Percentiles rank a stretch among this genome's conserved stretches.
Conservation (phyloP, 768 basidiomycete genomes). For the Pisolithus sp. region DNA sequence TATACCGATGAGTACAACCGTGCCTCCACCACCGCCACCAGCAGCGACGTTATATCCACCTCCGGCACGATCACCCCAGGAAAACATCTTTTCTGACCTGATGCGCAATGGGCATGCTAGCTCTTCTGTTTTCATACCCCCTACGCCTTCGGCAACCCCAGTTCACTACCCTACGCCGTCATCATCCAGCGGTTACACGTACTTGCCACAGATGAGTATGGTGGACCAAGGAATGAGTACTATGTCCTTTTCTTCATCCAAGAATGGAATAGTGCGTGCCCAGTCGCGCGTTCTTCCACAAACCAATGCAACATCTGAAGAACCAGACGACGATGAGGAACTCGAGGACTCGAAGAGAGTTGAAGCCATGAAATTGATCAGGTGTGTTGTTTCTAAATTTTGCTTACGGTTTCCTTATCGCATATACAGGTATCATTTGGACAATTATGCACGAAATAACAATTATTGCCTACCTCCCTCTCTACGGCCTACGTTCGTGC, state of each 20-base stretch:
- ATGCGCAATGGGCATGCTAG: constrained; percentile 43
- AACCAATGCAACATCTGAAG: constrained; percentile 26
- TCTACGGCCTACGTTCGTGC: constrained; percentile 81
- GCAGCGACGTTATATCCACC: constrained; percentile 38
- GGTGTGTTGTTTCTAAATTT: constrained; percentile 36
- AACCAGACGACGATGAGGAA: constrained; percentile 49
- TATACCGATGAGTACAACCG: constrained; percentile 43
- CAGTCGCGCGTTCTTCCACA: constrained; percentile 21
- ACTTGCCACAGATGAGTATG: constrained; percentile 53
- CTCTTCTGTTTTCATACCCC: constrained; percentile 59
- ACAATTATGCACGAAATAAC: constrained; percentile 82
- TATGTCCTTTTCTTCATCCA: constrained; percentile 41
- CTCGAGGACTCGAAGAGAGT: constrained; percentile 57
- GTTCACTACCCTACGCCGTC: constrained; percentile 39
- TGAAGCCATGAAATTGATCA: constrained; percentile 79
- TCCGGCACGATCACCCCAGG: constrained; percentile 36
- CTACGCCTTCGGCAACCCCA: constrained; percentile 35
- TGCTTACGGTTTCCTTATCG: constrained; percentile 1
- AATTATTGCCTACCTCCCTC: constrained; percentile 86
- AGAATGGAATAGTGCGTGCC: constrained; percentile 16
- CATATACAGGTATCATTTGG: constrained; percentile 70
- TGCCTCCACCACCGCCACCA: constrained; percentile 29
- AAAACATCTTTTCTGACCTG: constrained; percentile 56
- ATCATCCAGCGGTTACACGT: constrained; percentile 32
- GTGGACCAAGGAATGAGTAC: constrained; percentile 49